phyloP scores from a whole-genome alignment of 768 basidiomycete species.

The Rhodotorula taiwanensis region DNA sequence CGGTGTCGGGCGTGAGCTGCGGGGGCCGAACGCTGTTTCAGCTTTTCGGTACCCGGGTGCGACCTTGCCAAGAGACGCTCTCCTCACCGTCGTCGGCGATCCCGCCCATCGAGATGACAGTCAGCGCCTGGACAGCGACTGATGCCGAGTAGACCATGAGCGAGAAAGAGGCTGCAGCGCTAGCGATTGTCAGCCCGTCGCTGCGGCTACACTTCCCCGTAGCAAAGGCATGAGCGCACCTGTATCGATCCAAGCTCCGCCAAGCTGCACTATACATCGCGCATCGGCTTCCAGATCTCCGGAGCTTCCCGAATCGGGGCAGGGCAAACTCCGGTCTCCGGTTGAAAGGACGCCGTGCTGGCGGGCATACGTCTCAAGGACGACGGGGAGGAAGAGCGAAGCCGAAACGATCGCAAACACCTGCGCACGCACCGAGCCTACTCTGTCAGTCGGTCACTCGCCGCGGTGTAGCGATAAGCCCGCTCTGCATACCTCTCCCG shows the following conservation, averaged over 20 bases:
- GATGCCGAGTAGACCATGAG: slow-evolving; percentile 81
- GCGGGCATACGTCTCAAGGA: slow-evolving; percentile 13
- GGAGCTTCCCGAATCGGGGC: slow-evolving; percentile 5
- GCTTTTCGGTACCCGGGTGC: not conserved
- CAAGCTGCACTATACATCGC: slow-evolving; percentile 13
- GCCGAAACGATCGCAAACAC: slow-evolving; percentile 8
- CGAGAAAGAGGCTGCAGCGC: slow-evolving; percentile 47
- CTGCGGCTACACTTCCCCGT: too few species aligned
- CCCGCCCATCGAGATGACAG: slow-evolving; percentile 86
- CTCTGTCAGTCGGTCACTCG: too few species aligned
- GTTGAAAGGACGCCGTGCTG: slow-evolving; percentile 11
- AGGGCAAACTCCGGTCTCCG: not conserved
- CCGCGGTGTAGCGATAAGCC: not conserved
- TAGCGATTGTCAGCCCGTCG: not conserved
- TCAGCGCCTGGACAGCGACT: slow-evolving; percentile 83
- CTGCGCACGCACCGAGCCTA: too few species aligned
- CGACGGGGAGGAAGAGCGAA: slow-evolving; percentile 15
- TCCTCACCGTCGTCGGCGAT: slow-evolving; percentile 81
- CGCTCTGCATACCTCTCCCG: slow-evolving; percentile 1
- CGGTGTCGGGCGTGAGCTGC: slow-evolving; percentile 64
- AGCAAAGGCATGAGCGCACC: not conserved
- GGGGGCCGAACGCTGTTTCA: not conserved
- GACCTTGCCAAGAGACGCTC: not conserved
- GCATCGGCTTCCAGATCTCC: not conserved
- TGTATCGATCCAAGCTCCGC: slow-evolving; percentile 18